Evolutionary conservation across 2,329 filamentous ascomycete genomes (phyloP).

Genomic region (Alternaria sp.): DNA sequence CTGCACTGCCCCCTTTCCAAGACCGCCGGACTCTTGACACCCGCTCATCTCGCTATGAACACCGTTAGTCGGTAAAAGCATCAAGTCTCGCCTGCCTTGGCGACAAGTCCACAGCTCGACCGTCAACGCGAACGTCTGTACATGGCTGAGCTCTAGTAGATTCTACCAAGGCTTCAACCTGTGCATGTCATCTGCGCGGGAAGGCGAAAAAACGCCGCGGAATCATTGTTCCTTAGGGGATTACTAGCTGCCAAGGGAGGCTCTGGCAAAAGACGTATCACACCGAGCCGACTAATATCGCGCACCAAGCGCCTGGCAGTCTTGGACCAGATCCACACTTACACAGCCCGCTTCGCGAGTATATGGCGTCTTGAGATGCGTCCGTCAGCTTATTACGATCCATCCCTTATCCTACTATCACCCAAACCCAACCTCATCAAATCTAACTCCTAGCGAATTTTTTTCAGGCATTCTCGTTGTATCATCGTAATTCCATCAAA

Average conservation of each 20-base stretch:
- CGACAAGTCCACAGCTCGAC: background rate
- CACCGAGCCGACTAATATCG: slow-evolving; percentile 18
- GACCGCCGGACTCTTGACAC: slow-evolving; percentile 18
- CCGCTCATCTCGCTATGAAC: slow-evolving; percentile 17
- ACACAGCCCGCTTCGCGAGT: slow-evolving; percentile 28
- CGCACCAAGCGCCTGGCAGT: slow-evolving; percentile 26
- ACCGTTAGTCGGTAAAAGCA: slow-evolving; percentile 13
- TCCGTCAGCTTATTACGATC: slow-evolving; percentile 8
- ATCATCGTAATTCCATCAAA: background rate
- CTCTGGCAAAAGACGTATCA: slow-evolving; percentile 20
- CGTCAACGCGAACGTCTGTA: slow-evolving; percentile 1
- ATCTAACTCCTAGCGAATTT: background rate
- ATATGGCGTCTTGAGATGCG: slow-evolving; percentile 23
- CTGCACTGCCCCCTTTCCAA: slow-evolving; percentile 28
- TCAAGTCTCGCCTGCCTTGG: slow-evolving; percentile 13
- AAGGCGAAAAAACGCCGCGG: slow-evolving; percentile 11
- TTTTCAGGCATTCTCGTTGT: background rate
- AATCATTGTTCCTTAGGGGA: background rate
- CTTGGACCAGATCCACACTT: slow-evolving; percentile 19
- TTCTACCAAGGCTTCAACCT: slow-evolving; percentile 7
- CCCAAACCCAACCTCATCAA: background rate
- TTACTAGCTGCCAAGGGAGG: slow-evolving; percentile 17
- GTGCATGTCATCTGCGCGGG: slow-evolving; percentile 3
- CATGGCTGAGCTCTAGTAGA: slow-evolving; percentile 8
- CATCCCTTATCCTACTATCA: slow-evolving; percentile 3